These are phyloP conservation scores for Wickerhamomyces sp. DNA, from an alignment of 1,139 yeast genomes.

Conservation along the genomic window DNA sequence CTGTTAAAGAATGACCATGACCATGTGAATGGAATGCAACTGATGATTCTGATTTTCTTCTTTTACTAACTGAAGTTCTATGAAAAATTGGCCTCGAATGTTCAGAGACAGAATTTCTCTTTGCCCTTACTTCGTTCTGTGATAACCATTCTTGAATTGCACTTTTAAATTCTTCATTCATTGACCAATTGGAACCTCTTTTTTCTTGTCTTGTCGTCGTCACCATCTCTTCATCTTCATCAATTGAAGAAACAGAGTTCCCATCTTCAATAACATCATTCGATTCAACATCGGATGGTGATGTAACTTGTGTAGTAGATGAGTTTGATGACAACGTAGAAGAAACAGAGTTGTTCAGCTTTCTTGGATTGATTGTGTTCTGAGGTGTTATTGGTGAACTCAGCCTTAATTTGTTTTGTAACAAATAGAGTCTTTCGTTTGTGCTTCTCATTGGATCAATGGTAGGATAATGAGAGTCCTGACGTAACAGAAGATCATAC, in stretches of 20 bases:
- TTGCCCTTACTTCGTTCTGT: slow-evolving; percentile 14
- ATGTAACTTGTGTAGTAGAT: neutral
- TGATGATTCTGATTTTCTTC: slow-evolving; percentile 21
- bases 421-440: slow-evolving; percentile 1
- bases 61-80: slow-evolving; percentile 12
- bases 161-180: slow-evolving; percentile 19
- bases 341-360: neutral
- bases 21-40: slow-evolving; percentile 3
- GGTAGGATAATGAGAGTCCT: neutral
- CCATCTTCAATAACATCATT: neutral
- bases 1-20: neutral
- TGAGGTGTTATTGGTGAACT: neutral
- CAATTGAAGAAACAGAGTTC: neutral
- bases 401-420: neutral
- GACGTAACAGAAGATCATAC: slow-evolving; percentile 4
- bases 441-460: neutral
- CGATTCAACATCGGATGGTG: slow-evolving; percentile 1
- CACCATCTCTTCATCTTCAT: neutral
- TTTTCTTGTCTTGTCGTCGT: neutral
- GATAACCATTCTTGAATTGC: slow-evolving; percentile 19
- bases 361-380: slow-evolving; percentile 2
- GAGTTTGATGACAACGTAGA: slow-evolving; percentile 1
- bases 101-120: slow-evolving; percentile 2
- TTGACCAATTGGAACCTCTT: slow-evolving; percentile 12
- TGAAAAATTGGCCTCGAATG: slow-evolving; percentile 4